Conservation (phyloP, 257 asterid species). For the Ilex aquifolium region DNA sequence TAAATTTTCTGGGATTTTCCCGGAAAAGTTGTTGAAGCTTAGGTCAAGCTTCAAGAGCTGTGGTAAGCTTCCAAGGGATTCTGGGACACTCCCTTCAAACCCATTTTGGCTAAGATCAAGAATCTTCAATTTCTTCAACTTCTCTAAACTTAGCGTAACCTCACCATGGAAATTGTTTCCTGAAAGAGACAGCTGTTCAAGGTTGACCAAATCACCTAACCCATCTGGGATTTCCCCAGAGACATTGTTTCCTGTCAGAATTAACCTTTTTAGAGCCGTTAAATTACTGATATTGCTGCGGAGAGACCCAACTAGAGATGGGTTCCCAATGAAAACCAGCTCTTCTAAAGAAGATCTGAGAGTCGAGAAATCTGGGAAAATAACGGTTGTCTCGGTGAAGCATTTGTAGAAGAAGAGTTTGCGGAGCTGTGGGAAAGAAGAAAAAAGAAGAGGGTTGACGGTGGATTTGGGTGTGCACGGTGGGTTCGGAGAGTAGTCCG, state of each 20-base stretch:
- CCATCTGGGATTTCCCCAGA: constrained; percentile 39
- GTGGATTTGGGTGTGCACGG: constrained; percentile 48
- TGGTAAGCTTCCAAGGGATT: constrained; percentile 40
- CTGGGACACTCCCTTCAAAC: constrained; percentile 36
- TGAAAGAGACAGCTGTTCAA: constrained; percentile 68
- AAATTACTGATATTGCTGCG: constrained; percentile 30
- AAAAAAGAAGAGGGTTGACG: constrained; percentile 38
- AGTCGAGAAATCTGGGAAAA: constrained; percentile 47
- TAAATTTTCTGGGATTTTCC: constrained; percentile 48
- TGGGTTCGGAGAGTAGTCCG: constrained; percentile 77
- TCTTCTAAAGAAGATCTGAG: constrained; percentile 40
- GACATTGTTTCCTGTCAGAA: constrained; percentile 46
- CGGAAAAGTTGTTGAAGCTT: constrained; percentile 55
- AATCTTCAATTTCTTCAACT: constrained; percentile 46
- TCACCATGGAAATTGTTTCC: constrained; percentile 50
- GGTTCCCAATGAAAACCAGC: constrained; percentile 59
- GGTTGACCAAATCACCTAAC: constrained; percentile 27
- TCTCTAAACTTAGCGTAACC: constrained; percentile 21
- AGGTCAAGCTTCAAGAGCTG: constrained; percentile 63
- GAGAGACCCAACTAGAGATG: constrained; percentile 46
- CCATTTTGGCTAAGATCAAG: constrained; percentile 65
- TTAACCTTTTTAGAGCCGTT: constrained; percentile 39
- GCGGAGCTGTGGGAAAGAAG: constrained; percentile 41
- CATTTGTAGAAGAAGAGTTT: constrained; percentile 77
- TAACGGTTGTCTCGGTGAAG: constrained; percentile 31